Evolutionary conservation across 371 early-diverging fungal species (phyloP).

Genomic region (Neoconidiobolus thromboides): DNA sequence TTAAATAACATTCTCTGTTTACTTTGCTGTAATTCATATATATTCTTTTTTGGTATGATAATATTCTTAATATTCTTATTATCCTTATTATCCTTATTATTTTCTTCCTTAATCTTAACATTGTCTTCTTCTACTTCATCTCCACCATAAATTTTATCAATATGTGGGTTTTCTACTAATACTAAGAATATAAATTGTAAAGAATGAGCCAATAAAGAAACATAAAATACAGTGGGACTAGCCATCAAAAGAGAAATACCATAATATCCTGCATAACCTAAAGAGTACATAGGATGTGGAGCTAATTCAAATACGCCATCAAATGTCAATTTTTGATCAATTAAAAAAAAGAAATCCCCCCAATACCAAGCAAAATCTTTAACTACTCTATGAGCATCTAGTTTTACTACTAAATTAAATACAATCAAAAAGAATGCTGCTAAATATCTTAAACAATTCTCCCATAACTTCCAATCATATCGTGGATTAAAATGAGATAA

Average conservation of each 20-base stretch:
- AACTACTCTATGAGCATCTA: constrained; percentile 89
- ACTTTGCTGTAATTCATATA: background rate
- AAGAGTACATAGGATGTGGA: constrained; percentile 96
- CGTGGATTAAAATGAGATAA: constrained; percentile 36
- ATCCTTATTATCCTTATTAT: constrained; percentile 20
- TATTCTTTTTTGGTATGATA: constrained; percentile 20
- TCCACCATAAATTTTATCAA: constrained; percentile 7
- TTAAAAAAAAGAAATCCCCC: constrained; percentile 95
- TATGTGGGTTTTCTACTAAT: constrained; percentile 86
- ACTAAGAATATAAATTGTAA: constrained; percentile 74
- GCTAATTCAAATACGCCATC: constrained; percentile 93
- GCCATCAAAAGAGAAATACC: constrained; percentile 70
- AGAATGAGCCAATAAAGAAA: constrained; percentile 72
- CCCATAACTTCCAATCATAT: constrained; percentile 21
- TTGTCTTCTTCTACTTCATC: background rate
- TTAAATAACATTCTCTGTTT: background rate
- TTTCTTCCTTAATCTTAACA: background rate
- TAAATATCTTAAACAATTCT: constrained; percentile 44
- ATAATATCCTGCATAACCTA: constrained; percentile 91
- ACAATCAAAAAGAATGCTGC: constrained; percentile 59
- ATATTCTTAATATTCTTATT: constrained; percentile 18
- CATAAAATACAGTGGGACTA: constrained; percentile 74
- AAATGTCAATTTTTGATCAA: constrained; percentile 69
- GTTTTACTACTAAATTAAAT: constrained; percentile 89
- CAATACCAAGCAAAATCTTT: constrained; percentile 97